These are phyloP conservation scores for Schwanniomyces polymorphus DNA, from an alignment of 805 yeast species.

Conservation along the genomic window DNA sequence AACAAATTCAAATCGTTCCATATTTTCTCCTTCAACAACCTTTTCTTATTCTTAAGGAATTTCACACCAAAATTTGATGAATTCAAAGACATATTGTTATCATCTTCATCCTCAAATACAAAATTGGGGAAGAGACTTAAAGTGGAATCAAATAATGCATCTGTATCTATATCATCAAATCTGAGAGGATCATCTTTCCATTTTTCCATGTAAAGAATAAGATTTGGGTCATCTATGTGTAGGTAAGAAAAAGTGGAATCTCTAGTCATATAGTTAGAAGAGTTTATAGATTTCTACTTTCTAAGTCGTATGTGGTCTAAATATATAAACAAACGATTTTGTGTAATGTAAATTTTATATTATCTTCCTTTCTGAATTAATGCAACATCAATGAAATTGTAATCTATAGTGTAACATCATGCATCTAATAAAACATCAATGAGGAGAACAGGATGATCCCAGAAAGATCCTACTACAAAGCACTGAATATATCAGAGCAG, in stretches of 20 bases:
- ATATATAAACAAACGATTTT: not conserved
- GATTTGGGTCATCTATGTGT: constrained; percentile 39
- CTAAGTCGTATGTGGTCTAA: not conserved
- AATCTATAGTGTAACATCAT: too few relatives aligned
- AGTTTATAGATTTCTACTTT: not conserved
- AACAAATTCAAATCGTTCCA: constrained; percentile 36
- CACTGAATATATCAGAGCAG: too few relatives aligned
- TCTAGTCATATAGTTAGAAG: constrained; percentile 5
- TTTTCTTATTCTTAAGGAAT: constrained; percentile 32
- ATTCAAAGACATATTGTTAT: constrained; percentile 36
- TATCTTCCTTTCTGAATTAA: too few relatives aligned
- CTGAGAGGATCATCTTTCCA: constrained; percentile 43
- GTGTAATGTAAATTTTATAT: not conserved
- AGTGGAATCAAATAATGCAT: constrained; percentile 35
- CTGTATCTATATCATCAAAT: constrained; percentile 43
- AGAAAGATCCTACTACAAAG: too few relatives aligned
- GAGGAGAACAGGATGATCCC: too few relatives aligned
- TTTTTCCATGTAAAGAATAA: constrained; percentile 39
- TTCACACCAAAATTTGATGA: constrained; percentile 41
- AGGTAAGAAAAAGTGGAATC: constrained; percentile 27
- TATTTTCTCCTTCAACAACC: constrained; percentile 24
- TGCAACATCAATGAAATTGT: too few relatives aligned
- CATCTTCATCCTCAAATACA: constrained; percentile 40
- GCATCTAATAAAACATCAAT: too few relatives aligned
- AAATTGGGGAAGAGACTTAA: constrained; percentile 34